Conservation (phyloP, 257 asterid species). For the Pogostemon cablin region DNA sequence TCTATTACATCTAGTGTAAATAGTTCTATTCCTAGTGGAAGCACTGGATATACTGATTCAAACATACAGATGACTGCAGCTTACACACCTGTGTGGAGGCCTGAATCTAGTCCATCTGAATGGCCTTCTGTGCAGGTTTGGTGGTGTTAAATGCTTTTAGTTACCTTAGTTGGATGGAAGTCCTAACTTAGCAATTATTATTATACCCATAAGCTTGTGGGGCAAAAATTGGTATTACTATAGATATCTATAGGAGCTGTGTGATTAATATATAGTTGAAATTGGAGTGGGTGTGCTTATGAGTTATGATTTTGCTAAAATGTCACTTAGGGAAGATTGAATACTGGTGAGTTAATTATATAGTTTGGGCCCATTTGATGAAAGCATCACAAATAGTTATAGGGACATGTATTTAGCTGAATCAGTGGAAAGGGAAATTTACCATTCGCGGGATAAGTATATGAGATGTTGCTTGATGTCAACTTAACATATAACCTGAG, state of each 20-base stretch:
- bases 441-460: constrained; percentile 2
- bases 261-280: background rate
- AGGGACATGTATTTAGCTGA: constrained; percentile 13
- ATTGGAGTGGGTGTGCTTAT: constrained; percentile 8
- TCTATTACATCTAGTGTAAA: constrained; percentile 56
- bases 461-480: background rate
- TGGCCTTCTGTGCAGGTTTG: constrained; percentile 74
- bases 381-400: constrained; percentile 18
- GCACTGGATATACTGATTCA: constrained; percentile 60
- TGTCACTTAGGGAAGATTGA: constrained; percentile 13
- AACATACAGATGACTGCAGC: constrained; percentile 62
- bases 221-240: constrained; percentile 8
- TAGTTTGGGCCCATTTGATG: constrained; percentile 14
- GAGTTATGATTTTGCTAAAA: background rate
- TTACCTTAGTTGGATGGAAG: constrained; percentile 21
- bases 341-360: constrained; percentile 12
- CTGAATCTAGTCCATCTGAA: constrained; percentile 63
- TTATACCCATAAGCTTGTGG: constrained; percentile 4
- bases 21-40: constrained; percentile 61
- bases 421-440: background rate
- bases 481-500: constrained; percentile 8
- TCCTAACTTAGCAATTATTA: constrained; percentile 5
- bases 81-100: constrained; percentile 65
- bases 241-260: constrained; percentile 16
- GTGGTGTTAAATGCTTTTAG: constrained; percentile 36